Evolutionary conservation across 306 rosid genomes (phyloP).

Genomic region (Cucurbita maxima): DNA sequence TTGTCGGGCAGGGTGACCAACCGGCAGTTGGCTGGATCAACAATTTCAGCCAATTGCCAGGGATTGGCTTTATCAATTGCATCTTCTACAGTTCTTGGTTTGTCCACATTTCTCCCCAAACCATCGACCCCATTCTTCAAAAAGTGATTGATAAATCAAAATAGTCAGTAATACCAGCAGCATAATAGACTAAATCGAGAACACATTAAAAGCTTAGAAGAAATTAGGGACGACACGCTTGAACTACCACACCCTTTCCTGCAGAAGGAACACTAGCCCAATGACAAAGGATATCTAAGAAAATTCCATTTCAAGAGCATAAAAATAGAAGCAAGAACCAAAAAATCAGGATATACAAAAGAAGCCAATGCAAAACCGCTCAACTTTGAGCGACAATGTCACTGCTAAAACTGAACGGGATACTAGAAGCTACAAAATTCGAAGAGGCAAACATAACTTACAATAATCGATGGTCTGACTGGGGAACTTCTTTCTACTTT

Average conservation of each 20-base stretch:
- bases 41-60: slow-evolving; percentile 77
- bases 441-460: slow-evolving; percentile 18
- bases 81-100: slow-evolving; percentile 46
- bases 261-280: not conserved
- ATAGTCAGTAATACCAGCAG: slow-evolving; percentile 14
- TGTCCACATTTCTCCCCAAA: slow-evolving; percentile 38
- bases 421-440: not conserved
- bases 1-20: slow-evolving; percentile 64
- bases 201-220: not conserved
- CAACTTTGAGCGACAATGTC: not conserved
- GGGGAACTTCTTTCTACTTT: slow-evolving; percentile 76
- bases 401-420: not conserved
- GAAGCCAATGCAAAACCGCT: not conserved
- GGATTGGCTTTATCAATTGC: slow-evolving; percentile 43
- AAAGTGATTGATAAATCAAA: slow-evolving; percentile 13
- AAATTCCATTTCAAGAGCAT: not conserved
- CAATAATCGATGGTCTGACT: slow-evolving; percentile 53
- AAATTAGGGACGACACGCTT: not conserved
- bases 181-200: not conserved
- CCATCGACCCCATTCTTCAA: slow-evolving; percentile 59
- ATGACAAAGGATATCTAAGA: not conserved
- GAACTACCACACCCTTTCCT: not conserved
- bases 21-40: slow-evolving; percentile 59
- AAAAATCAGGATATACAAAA: not conserved
- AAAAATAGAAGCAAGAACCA: not conserved